Percentiles rank a stretch among this genome's conserved stretches.
These are phyloP conservation scores for Pueraria montana DNA, from an alignment of 306 rosid species.

Conservation along the genomic window DNA sequence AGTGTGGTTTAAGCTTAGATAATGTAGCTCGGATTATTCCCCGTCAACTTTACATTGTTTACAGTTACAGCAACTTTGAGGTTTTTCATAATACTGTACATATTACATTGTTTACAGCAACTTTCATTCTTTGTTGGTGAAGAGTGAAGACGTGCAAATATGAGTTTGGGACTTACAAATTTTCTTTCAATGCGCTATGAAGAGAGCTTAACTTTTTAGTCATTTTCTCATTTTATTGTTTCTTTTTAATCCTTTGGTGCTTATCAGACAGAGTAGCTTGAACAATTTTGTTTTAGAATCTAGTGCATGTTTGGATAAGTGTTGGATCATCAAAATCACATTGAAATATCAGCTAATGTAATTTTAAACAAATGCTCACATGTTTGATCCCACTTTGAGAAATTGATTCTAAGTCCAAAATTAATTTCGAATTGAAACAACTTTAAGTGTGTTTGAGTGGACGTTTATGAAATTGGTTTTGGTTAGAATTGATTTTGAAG, in stretches of 20 bases:
- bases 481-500: not conserved
- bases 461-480: no score
- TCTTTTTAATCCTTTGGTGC: not conserved
- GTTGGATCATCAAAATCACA: not conserved
- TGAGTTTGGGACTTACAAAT: constrained; percentile 4
- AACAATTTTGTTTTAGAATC: not conserved
- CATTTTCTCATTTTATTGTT: not conserved
- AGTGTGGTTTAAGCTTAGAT: not conserved
- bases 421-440: no score
- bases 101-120: not conserved
- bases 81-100: not conserved
- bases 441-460: no score
- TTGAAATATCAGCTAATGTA: no score
- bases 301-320: no score
- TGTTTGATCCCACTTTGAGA: no score
- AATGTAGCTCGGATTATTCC: constrained; percentile 20
- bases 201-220: not conserved
- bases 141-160: not conserved
- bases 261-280: not conserved
- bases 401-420: no score
- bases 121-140: no score
- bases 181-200: not conserved
- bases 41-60: not conserved
- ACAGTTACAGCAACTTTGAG: not conserved
- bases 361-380: no score